A percentile compares a stretch with the other conserved stretches of the same genome.
Conservation (phyloP, 2,329 filamentous ascomycete genomes). For the Cladophialophora chaetospira region DNA sequence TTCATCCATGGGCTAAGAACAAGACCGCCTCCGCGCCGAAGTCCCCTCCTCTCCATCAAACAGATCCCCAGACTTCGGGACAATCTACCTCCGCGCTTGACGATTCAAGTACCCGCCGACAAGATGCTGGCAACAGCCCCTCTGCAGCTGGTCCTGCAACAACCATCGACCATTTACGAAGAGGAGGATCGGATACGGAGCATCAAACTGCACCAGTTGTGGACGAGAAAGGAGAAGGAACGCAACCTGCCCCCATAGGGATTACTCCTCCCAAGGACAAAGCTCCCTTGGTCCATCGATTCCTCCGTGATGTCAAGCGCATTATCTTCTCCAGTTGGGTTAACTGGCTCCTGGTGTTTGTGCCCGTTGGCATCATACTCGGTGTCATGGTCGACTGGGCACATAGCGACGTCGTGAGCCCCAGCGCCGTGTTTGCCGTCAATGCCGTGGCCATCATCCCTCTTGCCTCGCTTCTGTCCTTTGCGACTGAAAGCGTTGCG, state of each 20-base stretch:
- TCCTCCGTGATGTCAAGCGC: constrained; percentile 57
- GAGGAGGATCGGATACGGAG: constrained; percentile 27
- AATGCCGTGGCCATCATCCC: constrained; percentile 77
- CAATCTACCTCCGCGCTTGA: constrained; percentile 26
- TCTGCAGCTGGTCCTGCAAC: constrained; percentile 26
- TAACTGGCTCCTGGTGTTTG: constrained; percentile 47
- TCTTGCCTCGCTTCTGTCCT: constrained; percentile 69
- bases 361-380: constrained; percentile 44
- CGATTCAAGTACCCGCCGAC: constrained; percentile 31
- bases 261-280: constrained; percentile 34
- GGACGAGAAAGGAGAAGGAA: constrained; percentile 54
- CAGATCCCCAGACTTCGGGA: constrained; percentile 15
- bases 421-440: constrained; percentile 69
- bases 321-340: constrained; percentile 62
- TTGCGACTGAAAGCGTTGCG: constrained; percentile 75
- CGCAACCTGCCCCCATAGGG: constrained; percentile 56
- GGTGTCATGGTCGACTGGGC: constrained; percentile 39
- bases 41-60: constrained; percentile 25
- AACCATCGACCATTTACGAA: constrained; percentile 16
- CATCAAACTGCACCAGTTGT: constrained; percentile 41
- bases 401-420: constrained; percentile 40
- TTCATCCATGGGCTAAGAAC: constrained; percentile 50
- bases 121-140: constrained; percentile 33
- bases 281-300: constrained; percentile 51
- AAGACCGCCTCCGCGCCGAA: constrained; percentile 43